Evolutionary conservation across 106 monocot species (phyloP).

Genomic region (Dioscorea dumetorum): DNA sequence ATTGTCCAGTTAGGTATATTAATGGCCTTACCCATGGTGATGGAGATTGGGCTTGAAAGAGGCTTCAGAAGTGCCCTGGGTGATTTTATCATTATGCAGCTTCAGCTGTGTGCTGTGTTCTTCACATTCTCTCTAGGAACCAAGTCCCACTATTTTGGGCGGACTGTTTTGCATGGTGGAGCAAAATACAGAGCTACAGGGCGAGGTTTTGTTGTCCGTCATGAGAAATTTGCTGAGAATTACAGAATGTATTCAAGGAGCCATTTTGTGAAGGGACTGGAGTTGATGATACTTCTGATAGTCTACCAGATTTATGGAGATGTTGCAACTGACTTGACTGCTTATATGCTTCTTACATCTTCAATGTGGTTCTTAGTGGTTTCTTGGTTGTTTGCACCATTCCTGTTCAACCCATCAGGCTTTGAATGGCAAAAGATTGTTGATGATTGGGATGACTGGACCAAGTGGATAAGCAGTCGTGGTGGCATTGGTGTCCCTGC

Average conservation of each 20-base stretch:
- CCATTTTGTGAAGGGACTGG: slow-evolving; percentile 88
- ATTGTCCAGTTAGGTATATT: slow-evolving; percentile 82
- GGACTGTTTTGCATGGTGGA: slow-evolving; percentile 91
- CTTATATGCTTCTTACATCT: slow-evolving; percentile 57
- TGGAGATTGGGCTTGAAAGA: slow-evolving; percentile 96
- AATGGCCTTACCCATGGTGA: slow-evolving; percentile 94
- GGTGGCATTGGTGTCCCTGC: slow-evolving; percentile 94
- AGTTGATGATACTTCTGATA: slow-evolving; percentile 79
- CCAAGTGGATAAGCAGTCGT: slow-evolving; percentile 80
- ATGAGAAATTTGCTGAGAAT: slow-evolving; percentile 94
- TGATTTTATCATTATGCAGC: slow-evolving; percentile 97
- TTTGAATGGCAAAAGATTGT: slow-evolving; percentile 99
- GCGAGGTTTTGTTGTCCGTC: slow-evolving; percentile 88
- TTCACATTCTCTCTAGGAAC: slow-evolving; percentile 98
- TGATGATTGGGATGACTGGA: slow-evolving; percentile 98
- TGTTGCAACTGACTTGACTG: slow-evolving; percentile 30
- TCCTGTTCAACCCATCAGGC: slow-evolving; percentile 93
- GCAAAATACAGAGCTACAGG: slow-evolving; percentile 97
- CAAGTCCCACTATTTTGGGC: slow-evolving; percentile 88
- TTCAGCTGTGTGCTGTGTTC: slow-evolving; percentile 95
- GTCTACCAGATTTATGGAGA: slow-evolving; percentile 70
- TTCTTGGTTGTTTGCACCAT: slow-evolving; percentile 91
- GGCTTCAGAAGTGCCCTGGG: slow-evolving; percentile 88
- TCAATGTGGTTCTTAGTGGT: slow-evolving; percentile 97
- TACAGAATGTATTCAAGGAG: slow-evolving; percentile 98